Conservation (phyloP, 495 filamentous ascomycete species). For the Neurospora sublineolata region DNA sequence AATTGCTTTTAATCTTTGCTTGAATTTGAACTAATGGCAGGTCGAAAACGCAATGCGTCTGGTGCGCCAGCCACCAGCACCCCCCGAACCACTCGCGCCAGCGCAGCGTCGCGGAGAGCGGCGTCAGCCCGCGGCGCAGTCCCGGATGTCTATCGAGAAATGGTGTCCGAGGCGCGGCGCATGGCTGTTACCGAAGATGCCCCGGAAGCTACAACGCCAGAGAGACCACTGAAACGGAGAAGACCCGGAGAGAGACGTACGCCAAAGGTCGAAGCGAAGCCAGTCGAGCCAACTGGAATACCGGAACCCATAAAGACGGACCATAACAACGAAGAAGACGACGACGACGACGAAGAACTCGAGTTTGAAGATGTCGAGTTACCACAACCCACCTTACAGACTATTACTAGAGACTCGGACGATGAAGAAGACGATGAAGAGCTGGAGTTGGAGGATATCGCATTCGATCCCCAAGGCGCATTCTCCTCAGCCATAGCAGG, state of each 20-base stretch:
- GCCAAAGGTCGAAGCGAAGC: constrained; percentile 6
- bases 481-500: constrained; percentile 14
- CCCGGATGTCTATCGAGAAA: constrained; percentile 10
- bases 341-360: constrained; percentile 21
- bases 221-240: constrained; percentile 30
- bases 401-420: constrained; percentile 15
- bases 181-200: neutral
- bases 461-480: constrained; percentile 12
- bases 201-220: neutral
- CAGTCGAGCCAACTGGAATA: constrained; percentile 1
- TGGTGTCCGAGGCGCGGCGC: constrained; percentile 7
- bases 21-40: constrained; percentile 4
- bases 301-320: neutral
- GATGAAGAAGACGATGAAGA: constrained; percentile 25
- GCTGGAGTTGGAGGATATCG: constrained; percentile 25
- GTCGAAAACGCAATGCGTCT: constrained; percentile 15
- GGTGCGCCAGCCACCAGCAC: neutral
- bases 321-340: constrained; percentile 16
- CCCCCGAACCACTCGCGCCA: constrained; percentile 6
- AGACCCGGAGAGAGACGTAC: constrained; percentile 26
- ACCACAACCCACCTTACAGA: constrained; percentile 18
- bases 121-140: constrained; percentile 1
- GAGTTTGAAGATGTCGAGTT: constrained; percentile 29
- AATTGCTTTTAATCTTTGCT: neutral
- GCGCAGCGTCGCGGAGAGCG: constrained; percentile 1